Evolutionary conservation across 306 rosid species (phyloP), one percentile per base, ranked within the genome.

Genomic region (Glycine latifolia): DNA sequence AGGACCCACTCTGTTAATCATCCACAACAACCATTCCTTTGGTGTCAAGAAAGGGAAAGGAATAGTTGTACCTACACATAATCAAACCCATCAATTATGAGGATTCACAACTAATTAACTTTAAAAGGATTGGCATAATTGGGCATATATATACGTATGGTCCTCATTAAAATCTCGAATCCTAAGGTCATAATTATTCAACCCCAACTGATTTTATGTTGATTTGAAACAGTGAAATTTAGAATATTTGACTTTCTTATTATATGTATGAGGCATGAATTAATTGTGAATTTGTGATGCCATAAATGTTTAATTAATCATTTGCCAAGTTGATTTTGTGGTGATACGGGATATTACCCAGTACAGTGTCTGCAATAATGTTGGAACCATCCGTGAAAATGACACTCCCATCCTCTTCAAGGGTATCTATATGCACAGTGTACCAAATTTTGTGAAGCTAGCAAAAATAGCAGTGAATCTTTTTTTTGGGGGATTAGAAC

Each of bases 1-100:
- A 41, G 96, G 96, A 46, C 97, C 95, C 85, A 93, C 97, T 80
- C 96, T 86, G 76, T 84, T 89, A 86, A 86, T 91, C 97, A 81
- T 92, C 97, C 77, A 91, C 87, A 77, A 6, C 83, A 7, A 91
- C 92, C 82, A 82, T 84, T 85, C 93, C 97, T 88, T 91, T 89
- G 80, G 97, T 87, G 88, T 91, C 91, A 85, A 92, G 95, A 81
- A 91, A 92, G 66, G 97, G 97, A 54, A 91, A 92, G 35, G 89
- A 47, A 79, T 91, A 92, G 48, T 88, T 84, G 80, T 92, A 92
- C 86, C 97, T 92, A 77, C 82, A 70, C 31, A 26, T 26, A 26
- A 26, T 26, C 31, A 26, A 26, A 26, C 31, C 31, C 31, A 1
- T 26, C 31, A 20, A 20, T 20, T 20, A 20, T 20, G 26, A 20